Base-by-base conservation (phyloP, 352 stramenopile species). In the Pythium volutum region DNA sequence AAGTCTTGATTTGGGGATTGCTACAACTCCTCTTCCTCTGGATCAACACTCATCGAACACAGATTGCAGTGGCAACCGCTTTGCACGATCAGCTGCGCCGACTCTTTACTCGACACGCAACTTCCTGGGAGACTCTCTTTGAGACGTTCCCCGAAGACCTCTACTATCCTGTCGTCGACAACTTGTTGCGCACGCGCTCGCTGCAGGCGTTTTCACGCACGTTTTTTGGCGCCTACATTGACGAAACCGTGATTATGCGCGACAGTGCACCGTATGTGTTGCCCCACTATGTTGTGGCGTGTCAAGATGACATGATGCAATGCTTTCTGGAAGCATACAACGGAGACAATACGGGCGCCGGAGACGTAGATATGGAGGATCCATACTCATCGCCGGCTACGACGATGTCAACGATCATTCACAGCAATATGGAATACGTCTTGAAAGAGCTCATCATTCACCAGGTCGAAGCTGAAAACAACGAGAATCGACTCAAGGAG, bases 401-500 rank as follows among this genome's bases (percentile, higher is more conserved):
- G 22, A 73, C 52, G 18, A 62, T 77, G 39, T 64, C 54, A 25
- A 27, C 64, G 36, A 55, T 79, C 41, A 51, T 79, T 7, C 43
- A 62, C 31, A 38, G 61, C 22, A 64, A 74, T n/a, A 73, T 76
- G 9, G 61, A 52, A 29, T 67, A 62, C 16, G 57, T 76, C 7
- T 54, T 76, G 45, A 76, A 76, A 34, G 70, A 77, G 49, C 58
- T 77, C 18, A 72, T 77, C 43, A 74, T 77, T 16, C 67, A 72
- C 55, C 70, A 77, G 59, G 56, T 74, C 11, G 52, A 77, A 48
- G 60, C 48, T 5, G 66, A 58, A 22, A 73, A 70, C 38, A 76
- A 76, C 25, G 62, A 65, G 2, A 67, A 75, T 25, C 27, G 48
- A 23, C 63, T 66, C 22, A 70, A 70, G 36, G 67, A 71, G 25